These are phyloP conservation scores for Scenedesmus sp. DNA, from an alignment of 163 green algal species.

Conservation along the genomic window DNA sequence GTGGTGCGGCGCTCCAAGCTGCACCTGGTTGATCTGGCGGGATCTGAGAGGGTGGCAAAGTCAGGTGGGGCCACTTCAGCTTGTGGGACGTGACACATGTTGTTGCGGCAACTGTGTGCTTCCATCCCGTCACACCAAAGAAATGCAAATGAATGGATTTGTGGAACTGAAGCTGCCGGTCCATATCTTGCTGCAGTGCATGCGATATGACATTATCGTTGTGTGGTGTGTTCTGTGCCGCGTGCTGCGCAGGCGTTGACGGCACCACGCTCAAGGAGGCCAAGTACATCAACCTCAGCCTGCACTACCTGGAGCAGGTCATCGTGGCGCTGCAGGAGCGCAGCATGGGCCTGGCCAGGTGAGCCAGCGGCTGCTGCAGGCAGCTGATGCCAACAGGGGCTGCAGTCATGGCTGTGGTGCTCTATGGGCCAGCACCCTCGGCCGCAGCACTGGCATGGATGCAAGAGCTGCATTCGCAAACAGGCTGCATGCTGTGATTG, in stretches of 20 bases:
- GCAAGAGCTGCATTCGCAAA: neutral
- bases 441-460: neutral
- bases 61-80: constrained; percentile 42
- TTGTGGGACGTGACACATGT: neutral
- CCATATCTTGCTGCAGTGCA: neutral
- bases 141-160: neutral
- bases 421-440: too few relatives aligned
- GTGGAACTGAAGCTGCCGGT: neutral
- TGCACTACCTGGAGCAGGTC: constrained; percentile 95
- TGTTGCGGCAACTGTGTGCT: neutral
- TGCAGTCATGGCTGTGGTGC: neutral
- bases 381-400: neutral
- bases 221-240: neutral
- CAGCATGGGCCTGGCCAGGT: constrained; percentile 64
- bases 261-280: constrained; percentile 83
- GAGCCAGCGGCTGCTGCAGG: neutral
- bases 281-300: constrained; percentile 94
- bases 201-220: neutral
- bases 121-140: too few relatives aligned
- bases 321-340: constrained; percentile 82
- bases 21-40: constrained; percentile 88
- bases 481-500: neutral
- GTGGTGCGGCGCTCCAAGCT: constrained; percentile 77
- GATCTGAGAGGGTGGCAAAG: constrained; percentile 84
- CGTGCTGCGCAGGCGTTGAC: constrained; percentile 60